These are phyloP conservation scores for Microbotryum silenes-acaulis DNA, from an alignment of 1,284 basidiomycete genomes.

Conservation along the genomic window DNA sequence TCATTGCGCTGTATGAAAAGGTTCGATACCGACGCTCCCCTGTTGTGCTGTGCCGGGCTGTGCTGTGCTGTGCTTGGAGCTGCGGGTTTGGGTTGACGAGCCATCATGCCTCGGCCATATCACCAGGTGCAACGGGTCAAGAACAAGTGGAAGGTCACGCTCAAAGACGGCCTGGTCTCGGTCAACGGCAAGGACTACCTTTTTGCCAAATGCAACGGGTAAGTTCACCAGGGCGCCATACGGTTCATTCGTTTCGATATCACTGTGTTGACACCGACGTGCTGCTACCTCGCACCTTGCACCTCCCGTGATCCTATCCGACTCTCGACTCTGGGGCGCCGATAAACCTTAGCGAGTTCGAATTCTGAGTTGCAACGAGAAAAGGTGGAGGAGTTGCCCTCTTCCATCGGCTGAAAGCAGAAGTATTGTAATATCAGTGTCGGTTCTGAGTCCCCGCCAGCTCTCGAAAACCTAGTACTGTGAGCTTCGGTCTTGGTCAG, in stretches of 20 bases:
- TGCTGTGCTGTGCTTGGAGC: slow-evolving; percentile 2
- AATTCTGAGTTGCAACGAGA: slow-evolving; percentile 13
- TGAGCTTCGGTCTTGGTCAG: too few species aligned
- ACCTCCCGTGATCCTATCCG: neutral
- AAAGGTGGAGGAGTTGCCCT: too few species aligned
- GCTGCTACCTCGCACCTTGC: neutral
- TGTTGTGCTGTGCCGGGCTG: neutral
- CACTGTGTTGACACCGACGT: neutral
- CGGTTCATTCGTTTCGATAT: neutral
- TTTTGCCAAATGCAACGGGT: slow-evolving; percentile 79
- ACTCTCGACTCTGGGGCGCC: too few species aligned
- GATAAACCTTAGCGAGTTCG: slow-evolving; percentile 22
- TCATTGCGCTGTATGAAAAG: slow-evolving; percentile 99
- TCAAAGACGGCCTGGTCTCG: slow-evolving; percentile 97
- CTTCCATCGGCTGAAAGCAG: too few species aligned
- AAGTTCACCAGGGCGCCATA: slow-evolving; percentile 10
- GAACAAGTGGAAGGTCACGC: slow-evolving; percentile 99
- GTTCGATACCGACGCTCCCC: slow-evolving; percentile 44
- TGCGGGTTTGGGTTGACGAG: neutral
- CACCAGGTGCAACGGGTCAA: slow-evolving; percentile 86
- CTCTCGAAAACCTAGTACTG: too few species aligned
- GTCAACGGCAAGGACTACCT: slow-evolving; percentile 96
- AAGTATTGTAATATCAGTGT: too few species aligned
- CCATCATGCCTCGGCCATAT: neutral
- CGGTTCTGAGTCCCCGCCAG: too few species aligned